phyloP scores from a whole-genome alignment of 768 basidiomycete genomes.

The Lactifluus piperatus region DNA sequence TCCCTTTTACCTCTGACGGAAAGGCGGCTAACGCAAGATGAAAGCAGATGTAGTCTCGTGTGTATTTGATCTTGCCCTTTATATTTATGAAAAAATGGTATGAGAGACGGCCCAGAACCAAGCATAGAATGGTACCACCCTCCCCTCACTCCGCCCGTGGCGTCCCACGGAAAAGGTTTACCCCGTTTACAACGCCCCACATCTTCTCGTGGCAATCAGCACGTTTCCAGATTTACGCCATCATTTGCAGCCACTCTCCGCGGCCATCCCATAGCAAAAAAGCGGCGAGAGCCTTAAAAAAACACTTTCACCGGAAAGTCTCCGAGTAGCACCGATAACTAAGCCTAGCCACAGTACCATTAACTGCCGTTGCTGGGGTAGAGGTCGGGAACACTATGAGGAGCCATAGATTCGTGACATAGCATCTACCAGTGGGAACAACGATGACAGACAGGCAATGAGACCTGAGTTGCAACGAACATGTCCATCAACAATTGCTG shows the following conservation, averaged over 20 bases:
- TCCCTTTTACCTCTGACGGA: neutral
- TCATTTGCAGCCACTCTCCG: neutral
- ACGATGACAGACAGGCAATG: neutral
- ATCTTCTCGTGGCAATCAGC: neutral
- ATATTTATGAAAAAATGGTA: neutral
- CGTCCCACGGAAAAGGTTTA: neutral
- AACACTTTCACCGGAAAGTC: neutral
- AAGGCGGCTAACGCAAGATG: neutral
- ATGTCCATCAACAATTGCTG: too few relatives aligned
- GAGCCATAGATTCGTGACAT: neutral
- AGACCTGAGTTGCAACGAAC: neutral
- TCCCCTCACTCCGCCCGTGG: neutral
- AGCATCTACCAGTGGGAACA: neutral
- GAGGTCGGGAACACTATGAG: neutral
- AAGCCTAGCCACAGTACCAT: neutral
- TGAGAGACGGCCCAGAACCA: neutral
- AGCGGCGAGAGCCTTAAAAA: neutral
- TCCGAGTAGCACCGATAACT: neutral
- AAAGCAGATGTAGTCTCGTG: neutral
- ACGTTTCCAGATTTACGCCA: neutral
- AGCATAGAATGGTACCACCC: neutral
- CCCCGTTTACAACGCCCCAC: neutral
- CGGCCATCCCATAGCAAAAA: neutral
- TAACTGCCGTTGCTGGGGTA: neutral
- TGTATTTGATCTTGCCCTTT: neutral